Base-by-base conservation (phyloP, 805 yeast species). In the Candida ponderosae region DNA sequence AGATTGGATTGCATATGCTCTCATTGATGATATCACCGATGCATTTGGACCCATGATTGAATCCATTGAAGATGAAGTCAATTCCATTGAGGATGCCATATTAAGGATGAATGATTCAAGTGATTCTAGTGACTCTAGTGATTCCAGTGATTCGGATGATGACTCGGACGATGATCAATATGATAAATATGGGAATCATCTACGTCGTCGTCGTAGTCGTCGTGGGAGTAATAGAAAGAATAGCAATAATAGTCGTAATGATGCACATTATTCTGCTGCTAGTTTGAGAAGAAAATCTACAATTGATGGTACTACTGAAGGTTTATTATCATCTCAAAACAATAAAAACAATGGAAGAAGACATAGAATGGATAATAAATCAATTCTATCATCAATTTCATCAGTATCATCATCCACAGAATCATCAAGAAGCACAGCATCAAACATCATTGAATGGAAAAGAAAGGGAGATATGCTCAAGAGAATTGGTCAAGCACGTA, bases 1-100 rank as follows among this genome's bases (percentile, higher is more conserved):
- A 0, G 97, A 93, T 58, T 93, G 98, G 98, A 81, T 93, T 33
- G 90, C 96, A 2, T 93, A 93, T 61, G 97, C 97, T 0, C 63
- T 93, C 44, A 86, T 93, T 48, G 98, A 93, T 64, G 97, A 93
- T 57, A 86, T 93, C 45, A 90, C 97, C 0, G 98, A 93, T 66
- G 95, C 95, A 0, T 93, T 86, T 66, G 97, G 95, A 1, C 98
- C 98, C 3, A 77, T 93, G 81, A 89, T 93, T 44, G 94, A 86
- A 40, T 76, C 90, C 33, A 89, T 93, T 36, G 97, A 93, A 54
- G 87, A 80, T 41, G 98, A 93, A 51, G 97, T 93, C 18, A 87
- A 88, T 55, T 72, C 77, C n/a, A 93, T 93, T 43, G 98, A 93
- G 53, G 96, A 90, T 51, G 83, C 89, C 3, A 90, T 93, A 36